Evolutionary conservation across 2,329 filamentous ascomycete genomes (phyloP).

Genomic region (Epichloe sp.): DNA sequence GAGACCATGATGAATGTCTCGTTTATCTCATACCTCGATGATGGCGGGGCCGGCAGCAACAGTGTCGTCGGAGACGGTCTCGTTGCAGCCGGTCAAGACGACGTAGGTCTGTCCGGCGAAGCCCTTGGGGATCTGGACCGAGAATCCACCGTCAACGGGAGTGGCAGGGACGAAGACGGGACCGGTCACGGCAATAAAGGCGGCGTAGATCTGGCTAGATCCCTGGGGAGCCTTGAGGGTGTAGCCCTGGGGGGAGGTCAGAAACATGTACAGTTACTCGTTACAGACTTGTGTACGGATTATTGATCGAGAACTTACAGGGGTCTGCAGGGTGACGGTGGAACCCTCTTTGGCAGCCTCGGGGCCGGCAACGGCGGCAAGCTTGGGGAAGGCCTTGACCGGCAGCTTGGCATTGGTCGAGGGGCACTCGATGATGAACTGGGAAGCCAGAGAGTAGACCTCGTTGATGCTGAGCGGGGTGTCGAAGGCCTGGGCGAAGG

Average conservation of each 20-base stretch:
- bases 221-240: background rate
- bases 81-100: slow-evolving; percentile 21
- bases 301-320: slow-evolving; percentile 5
- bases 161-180: slow-evolving; percentile 5
- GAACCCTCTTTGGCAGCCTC: slow-evolving; percentile 12
- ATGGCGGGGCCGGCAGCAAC: slow-evolving; percentile 22
- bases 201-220: background rate
- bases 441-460: slow-evolving; percentile 51
- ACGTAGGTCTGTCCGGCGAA: slow-evolving; percentile 22
- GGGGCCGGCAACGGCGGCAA: slow-evolving; percentile 20
- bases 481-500: slow-evolving; percentile 48
- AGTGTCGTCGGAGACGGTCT: slow-evolving; percentile 18
- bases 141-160: slow-evolving; percentile 4
- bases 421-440: slow-evolving; percentile 48
- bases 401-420: slow-evolving; percentile 39
- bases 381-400: slow-evolving; percentile 47
- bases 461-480: slow-evolving; percentile 45
- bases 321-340: slow-evolving; percentile 15
- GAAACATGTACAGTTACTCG: no score
- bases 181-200: slow-evolving; percentile 6
- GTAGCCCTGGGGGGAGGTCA: background rate
- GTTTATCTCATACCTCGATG: slow-evolving; percentile 12
- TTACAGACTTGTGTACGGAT: no score
- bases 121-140: slow-evolving; percentile 9
- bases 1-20: no score